phyloP scores from a whole-genome alignment of 2,329 filamentous ascomycete species.

The Trichoderma endophyticum region DNA sequence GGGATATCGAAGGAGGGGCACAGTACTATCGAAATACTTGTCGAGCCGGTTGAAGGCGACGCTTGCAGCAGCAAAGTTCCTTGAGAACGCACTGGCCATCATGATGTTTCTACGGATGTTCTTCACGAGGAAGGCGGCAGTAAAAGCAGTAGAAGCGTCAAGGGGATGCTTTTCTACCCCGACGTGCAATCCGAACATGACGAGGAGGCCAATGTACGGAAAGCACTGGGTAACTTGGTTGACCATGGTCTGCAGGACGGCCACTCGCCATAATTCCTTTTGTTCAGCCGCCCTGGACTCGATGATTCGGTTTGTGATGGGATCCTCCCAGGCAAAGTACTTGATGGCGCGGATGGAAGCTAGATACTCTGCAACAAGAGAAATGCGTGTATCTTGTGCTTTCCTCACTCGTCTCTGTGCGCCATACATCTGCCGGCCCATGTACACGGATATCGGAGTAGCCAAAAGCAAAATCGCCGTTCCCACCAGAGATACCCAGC shows the following conservation, averaged over 20 bases:
- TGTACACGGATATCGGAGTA: conserved; percentile 48
- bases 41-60: conserved; percentile 52
- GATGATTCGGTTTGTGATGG: conserved; percentile 50
- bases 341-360: conserved; percentile 57
- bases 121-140: conserved; percentile 51
- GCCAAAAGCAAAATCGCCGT: conserved; percentile 45
- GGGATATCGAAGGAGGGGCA: conserved; percentile 47
- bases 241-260: conserved; percentile 45
- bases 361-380: conserved; percentile 56
- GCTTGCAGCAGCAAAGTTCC: conserved; percentile 35
- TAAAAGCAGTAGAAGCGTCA: conserved; percentile 57
- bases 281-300: conserved; percentile 50
- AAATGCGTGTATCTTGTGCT: conserved; percentile 56
- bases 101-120: conserved; percentile 52
- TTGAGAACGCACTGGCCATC: conserved; percentile 44
- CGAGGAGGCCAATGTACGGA: conserved; percentile 49
- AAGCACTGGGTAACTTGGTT: conserved; percentile 51
- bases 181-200: conserved; percentile 54
- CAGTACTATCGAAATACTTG: conserved; percentile 51
- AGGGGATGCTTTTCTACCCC: conserved; percentile 46
- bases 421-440: conserved; percentile 48
- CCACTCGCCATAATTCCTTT: conserved; percentile 51
- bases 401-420: conserved; percentile 52
- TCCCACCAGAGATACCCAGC: conserved; percentile 54
- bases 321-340: conserved; percentile 59